Evolutionary conservation across 1,284 basidiomycete genomes (phyloP).

Genomic region (Porogramme epimiltina): DNA sequence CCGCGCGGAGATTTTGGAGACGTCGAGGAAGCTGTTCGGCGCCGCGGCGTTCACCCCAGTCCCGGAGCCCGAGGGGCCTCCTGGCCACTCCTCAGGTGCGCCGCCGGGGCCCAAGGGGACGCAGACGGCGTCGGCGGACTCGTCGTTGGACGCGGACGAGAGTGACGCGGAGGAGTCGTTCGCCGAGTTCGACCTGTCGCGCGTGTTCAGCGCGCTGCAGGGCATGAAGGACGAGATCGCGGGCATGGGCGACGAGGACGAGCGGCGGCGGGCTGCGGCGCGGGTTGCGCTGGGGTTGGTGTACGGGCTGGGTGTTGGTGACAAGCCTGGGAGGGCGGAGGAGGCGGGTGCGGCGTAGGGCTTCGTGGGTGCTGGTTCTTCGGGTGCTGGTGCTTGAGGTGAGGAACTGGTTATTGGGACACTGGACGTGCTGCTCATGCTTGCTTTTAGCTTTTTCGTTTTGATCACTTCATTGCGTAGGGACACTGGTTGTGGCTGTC

Average conservation of each 20-base stretch:
- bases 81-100: no score
- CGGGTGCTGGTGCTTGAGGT: no score
- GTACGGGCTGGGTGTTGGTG: slow-evolving; percentile 55
- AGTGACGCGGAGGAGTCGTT: slow-evolving; percentile 30
- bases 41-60: slow-evolving; percentile 17
- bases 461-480: no score
- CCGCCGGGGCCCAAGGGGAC: no score
- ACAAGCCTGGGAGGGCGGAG: not conserved
- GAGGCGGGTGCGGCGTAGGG: not conserved
- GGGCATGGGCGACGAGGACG: slow-evolving; percentile 61
- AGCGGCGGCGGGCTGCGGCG: slow-evolving; percentile 68
- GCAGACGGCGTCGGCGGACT: not conserved
- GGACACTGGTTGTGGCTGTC: no score
- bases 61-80: slow-evolving; percentile 5
- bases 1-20: slow-evolving; percentile 51
- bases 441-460: no score
- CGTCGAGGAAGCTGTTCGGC: slow-evolving; percentile 60
- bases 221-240: slow-evolving; percentile 75
- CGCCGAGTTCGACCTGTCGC: slow-evolving; percentile 60
- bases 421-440: no score
- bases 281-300: slow-evolving; percentile 72
- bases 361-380: no score
- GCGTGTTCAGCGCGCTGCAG: slow-evolving; percentile 63
- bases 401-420: no score
- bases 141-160: slow-evolving; percentile 24